Conservation (phyloP, 2,329 filamentous ascomycete species). For the Trichoderma pleuroti region DNA sequence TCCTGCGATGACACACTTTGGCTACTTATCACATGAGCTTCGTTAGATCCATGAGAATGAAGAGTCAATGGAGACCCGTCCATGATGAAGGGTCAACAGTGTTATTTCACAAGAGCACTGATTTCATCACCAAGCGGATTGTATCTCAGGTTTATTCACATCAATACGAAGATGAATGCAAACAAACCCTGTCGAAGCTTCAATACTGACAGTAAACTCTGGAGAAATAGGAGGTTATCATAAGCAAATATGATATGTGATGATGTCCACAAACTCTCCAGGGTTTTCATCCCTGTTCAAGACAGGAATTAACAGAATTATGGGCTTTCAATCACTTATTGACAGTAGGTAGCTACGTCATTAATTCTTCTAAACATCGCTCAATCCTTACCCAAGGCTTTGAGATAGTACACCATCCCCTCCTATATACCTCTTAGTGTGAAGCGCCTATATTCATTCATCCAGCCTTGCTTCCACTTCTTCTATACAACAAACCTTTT, state of each 20-base stretch:
- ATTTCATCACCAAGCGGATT: fast-evolving
- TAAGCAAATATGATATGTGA: neutral
- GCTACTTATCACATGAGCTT: neutral
- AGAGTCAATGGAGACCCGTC: neutral
- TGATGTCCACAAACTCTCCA: neutral
- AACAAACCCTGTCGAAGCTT: neutral
- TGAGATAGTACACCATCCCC: neutral
- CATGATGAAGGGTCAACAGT: too few relatives aligned
- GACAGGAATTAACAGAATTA: neutral
- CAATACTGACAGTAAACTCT: neutral
- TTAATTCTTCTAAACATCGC: neutral
- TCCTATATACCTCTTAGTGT: neutral
- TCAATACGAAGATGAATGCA: neutral
- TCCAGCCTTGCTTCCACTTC: neutral
- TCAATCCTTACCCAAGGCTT: neutral
- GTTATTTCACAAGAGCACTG: neutral
- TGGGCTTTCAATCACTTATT: neutral
- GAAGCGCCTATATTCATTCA: neutral
- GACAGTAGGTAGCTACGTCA: neutral
- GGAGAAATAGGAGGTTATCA: neutral
- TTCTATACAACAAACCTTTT: neutral
- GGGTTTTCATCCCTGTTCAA: neutral
- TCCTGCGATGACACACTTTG: neutral
- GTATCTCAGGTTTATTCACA: neutral
- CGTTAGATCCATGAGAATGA: neutral